Evolutionary conservation across 805 yeast species (phyloP).

Genomic region (Cyberlindnera nakhonratchasimensis): DNA sequence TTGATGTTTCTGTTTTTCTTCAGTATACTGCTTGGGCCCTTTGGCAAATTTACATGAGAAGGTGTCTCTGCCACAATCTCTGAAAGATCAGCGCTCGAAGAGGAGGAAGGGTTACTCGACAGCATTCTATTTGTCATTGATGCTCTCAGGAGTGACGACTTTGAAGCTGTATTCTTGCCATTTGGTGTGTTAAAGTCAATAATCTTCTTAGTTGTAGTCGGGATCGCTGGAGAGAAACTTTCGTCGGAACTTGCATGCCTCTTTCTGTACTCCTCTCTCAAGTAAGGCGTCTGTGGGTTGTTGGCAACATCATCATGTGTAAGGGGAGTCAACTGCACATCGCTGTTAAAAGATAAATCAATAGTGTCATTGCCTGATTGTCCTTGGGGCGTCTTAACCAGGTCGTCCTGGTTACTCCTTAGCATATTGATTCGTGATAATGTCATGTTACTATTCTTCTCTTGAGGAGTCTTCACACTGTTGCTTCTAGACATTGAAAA

Average conservation of each 20-base stretch:
- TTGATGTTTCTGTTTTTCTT: constrained; percentile 20
- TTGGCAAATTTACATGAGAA: constrained; percentile 9
- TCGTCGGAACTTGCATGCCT: not conserved
- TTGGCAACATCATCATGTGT: constrained; percentile 19
- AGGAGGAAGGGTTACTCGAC: not conserved
- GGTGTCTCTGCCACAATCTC: constrained; percentile 10
- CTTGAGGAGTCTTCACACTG: not conserved
- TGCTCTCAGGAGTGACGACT: constrained; percentile 4
- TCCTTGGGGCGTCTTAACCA: constrained; percentile 2
- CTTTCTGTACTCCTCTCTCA: constrained; percentile 18
- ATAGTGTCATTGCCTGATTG: constrained; percentile 2
- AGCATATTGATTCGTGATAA: too few relatives aligned
- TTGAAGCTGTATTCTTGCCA: not conserved
- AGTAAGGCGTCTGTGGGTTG: constrained; percentile 27
- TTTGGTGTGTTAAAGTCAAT: constrained; percentile 9
- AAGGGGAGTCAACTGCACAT: constrained; percentile 18
- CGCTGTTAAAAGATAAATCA: constrained; percentile 4
- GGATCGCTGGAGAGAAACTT: constrained; percentile 14
- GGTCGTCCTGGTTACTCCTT: not conserved
- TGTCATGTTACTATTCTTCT: not conserved
- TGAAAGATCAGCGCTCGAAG: constrained; percentile 3
- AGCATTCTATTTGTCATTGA: constrained; percentile 9
- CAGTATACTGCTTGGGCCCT: constrained; percentile 24
- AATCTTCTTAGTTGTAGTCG: constrained; percentile 16
- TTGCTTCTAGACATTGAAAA: constrained; percentile 5